Evolutionary conservation across 495 filamentous ascomycete species (phyloP).

Genomic region (Glarea lozoyensis): DNA sequence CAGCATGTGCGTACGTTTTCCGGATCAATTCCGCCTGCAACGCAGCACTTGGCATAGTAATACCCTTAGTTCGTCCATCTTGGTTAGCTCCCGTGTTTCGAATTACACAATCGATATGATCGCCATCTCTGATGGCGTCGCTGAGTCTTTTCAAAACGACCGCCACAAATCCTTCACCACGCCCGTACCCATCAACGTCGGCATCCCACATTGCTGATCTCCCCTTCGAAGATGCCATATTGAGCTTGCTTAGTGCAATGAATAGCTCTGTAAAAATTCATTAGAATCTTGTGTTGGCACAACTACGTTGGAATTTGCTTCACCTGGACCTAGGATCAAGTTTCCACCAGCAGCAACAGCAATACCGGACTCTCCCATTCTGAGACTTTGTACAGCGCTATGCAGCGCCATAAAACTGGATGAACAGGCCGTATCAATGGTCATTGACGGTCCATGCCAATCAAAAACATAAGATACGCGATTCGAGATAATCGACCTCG

Average conservation of each 20-base stretch:
- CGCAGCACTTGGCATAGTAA: conserved; percentile 46
- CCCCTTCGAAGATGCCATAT: conserved; percentile 29
- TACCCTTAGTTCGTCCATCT: conserved; percentile 47
- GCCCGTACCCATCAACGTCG: conserved; percentile 52
- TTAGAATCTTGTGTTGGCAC: no score
- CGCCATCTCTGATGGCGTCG: conserved; percentile 43
- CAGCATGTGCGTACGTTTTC: conserved; percentile 36
- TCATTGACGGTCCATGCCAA: conserved; percentile 52
- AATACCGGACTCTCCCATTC: conserved; percentile 39
- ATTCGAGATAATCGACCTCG: conserved; percentile 47
- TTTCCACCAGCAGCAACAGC: conserved; percentile 23
- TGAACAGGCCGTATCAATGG: conserved; percentile 82
- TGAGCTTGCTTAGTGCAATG: neutral
- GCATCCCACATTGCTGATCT: conserved; percentile 52
- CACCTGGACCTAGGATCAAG: conserved; percentile 12
- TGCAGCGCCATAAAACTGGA: conserved; percentile 58
- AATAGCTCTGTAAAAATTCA: conserved; percentile 1
- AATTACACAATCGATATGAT: conserved; percentile 53
- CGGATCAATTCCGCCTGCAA: conserved; percentile 49
- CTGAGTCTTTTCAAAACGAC: conserved; percentile 50
- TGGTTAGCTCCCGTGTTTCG: conserved; percentile 46
- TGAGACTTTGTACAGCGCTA: conserved; percentile 71
- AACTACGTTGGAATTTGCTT: no score
- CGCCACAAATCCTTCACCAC: conserved; percentile 53
- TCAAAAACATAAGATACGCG: conserved; percentile 55